Base-by-base conservation (phyloP, 108 stramenopile genomes). In the Cyclotella atomus region DNA sequence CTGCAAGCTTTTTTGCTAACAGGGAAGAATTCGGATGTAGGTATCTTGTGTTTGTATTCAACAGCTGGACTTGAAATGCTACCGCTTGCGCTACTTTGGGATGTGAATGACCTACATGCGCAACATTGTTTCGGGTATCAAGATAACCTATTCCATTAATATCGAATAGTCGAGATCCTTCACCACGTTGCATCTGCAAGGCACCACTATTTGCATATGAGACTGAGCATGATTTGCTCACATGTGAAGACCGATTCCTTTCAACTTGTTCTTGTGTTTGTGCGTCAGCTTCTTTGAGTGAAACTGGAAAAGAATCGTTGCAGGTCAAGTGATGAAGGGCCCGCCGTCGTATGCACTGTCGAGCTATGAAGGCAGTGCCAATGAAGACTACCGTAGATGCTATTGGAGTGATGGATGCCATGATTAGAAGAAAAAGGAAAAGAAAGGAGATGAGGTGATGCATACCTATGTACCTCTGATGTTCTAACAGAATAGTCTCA, bases 41-140 rank as follows among this genome's bases (percentile, higher is more conserved):
- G 73, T 97, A 98, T 33, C 98, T 83, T 16, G 94, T 93, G 71
- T 98, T 98, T 34, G 97, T 96, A 68, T 97, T 96, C 36, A 96
- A 50, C 25, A 33, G 28, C 16, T 55, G 67, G 4, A 95, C 72
- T 83, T 97, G 97, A 6, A 68, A 47, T 21, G 76, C 73, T 27
- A 94, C 76, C 3, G 94, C 91, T 32, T 60, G 36, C 8, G 90
- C 91, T 16, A 98, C 91, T 24, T 55, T 43, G 0, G 88, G 92
- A 70, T 97, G 85, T 8, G 66, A 53, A 68, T 97, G 96, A 0
- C 98, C 98, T 9, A 87, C 83, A 62, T 95, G 92, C 43, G 88
- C 87, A 3, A 97, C 96, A 86, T 98, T 97, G 81, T 97, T 97
- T 25, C 94, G 83, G 0, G 92, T 95, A 68, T 97, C 97, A 62